These are phyloP conservation scores for Penicillium italicum DNA, from an alignment of 2,329 filamentous ascomycete species.

Conservation along the genomic window DNA sequence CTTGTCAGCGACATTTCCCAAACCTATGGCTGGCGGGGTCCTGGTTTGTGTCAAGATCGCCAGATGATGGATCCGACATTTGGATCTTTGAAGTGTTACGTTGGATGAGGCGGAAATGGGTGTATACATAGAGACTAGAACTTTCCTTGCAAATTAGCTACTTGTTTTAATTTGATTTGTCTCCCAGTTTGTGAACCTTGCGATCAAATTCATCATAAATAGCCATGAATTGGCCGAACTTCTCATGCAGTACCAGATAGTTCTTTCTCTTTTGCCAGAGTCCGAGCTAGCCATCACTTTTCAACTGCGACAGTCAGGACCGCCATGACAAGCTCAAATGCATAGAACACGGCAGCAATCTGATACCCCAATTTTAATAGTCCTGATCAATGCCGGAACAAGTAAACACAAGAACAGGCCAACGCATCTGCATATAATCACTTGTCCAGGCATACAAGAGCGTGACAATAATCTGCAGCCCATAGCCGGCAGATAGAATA, in stretches of 20 bases:
- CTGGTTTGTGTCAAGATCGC: neutral
- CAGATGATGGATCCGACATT: neutral
- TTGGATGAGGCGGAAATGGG: neutral
- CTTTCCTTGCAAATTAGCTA: neutral
- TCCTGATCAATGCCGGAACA: too few species aligned
- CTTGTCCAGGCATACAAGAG: too few species aligned
- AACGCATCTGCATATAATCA: too few species aligned
- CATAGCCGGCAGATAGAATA: too few species aligned
- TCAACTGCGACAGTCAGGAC: neutral
- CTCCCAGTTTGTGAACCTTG: neutral
- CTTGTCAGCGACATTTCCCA: neutral
- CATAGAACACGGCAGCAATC: neutral
- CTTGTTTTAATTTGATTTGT: fast-evolving
- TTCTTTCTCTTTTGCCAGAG: neutral
- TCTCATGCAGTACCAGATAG: neutral
- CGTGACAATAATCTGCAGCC: too few species aligned
- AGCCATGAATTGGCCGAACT: neutral
- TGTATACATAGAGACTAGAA: neutral
- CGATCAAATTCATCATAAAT: neutral
- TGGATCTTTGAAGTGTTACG: conserved; percentile 4
- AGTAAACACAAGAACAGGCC: too few species aligned
- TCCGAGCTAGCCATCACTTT: neutral
- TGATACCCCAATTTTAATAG: neutral
- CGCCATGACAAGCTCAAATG: neutral
- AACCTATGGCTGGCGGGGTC: conserved; percentile 4